Base-by-base conservation (phyloP, 108 stramenopile species). In the Fragilariopsis cylindrus region DNA sequence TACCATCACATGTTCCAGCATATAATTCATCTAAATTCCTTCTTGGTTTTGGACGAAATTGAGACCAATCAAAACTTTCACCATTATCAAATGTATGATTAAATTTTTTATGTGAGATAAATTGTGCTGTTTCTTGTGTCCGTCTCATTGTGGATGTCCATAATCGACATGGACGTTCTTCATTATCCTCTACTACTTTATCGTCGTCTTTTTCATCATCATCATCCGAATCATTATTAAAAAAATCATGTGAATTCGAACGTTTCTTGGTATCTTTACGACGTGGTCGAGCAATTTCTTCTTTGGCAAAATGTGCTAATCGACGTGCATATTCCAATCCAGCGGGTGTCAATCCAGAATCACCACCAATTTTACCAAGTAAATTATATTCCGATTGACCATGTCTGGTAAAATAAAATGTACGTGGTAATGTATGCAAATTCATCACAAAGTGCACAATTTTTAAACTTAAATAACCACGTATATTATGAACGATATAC, bases 361-460 rank as follows among this genome's bases (percentile, higher is more conserved):
- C 98, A 12, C 99, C 99, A 53, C 99, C 99, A 73, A 99, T 99
- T 72, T 96, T 97, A 3, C 97, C 98, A 56, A 95, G 78, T 69
- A 97, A 77, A 72, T 99, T 99, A 90, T 98, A 99, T 75, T 97
- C 89, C 13, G 93, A 96, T 82, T 99, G 98, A 45, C 99, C 99
- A 83, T 99, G 99, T 18, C 99, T 92, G 5, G 96, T 97, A 74
- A 99, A 84, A 76, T 94, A 99, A 75, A 96, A 97, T 7, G 89
- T 90, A 39, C 95, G 85, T 52, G 92, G 86, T 8, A 91, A 78
- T 3, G 89, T 91, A 71, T 96, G 97, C 65, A 97, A 76, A 60
- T 96, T 96, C 95, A 96, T 97, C 63, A 97, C 87, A 79, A 96
- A 97, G 55, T 96, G 94, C 19, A 94, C 93, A 42, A 97, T 84